phyloP scores from a whole-genome alignment of 2,329 filamentous ascomycete species.

The Dactylella cylindrospora region DNA sequence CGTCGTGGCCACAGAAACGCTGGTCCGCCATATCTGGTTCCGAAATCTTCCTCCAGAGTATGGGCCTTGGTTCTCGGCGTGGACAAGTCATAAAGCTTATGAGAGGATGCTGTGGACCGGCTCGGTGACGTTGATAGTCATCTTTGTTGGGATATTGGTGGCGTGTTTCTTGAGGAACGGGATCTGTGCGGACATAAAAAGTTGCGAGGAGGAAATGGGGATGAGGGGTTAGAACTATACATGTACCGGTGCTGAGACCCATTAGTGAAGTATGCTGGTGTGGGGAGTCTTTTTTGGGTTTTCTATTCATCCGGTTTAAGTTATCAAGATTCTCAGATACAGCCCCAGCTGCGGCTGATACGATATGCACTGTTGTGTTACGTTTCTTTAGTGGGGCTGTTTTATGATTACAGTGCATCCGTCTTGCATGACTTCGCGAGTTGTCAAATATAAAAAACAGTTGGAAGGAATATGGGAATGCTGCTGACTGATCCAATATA shows the following conservation, averaged over 20 bases:
- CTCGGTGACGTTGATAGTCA: constrained; percentile 2
- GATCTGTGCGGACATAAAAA: constrained; percentile 26
- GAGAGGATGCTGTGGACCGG: constrained; percentile 14
- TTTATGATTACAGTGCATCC: no score
- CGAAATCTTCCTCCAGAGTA: constrained; percentile 19
- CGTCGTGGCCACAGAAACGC: constrained; percentile 13
- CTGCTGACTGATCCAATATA: no score
- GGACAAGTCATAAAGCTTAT: constrained; percentile 11
- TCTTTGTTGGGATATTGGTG: constrained; percentile 20
- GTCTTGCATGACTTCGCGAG: no score
- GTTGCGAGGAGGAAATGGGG: constrained; percentile 1
- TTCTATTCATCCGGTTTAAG: background rate
- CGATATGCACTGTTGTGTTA: no score
- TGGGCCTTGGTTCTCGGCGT: constrained; percentile 1
- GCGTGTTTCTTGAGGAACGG: constrained; percentile 39
- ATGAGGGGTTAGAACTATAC: no score
- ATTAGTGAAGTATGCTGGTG: background rate
- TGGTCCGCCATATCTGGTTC: constrained; percentile 35
- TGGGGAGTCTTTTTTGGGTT: background rate
- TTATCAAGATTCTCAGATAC: no score
- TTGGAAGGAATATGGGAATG: no score
- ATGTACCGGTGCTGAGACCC: background rate
- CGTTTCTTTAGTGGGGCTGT: no score
- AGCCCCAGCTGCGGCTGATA: constrained; percentile 5
- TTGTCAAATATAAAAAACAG: no score